Evolutionary conservation across 75 land plant genomes (phyloP), one percentile per base, ranked within the genome.

Genomic region (Larix kaempferi): DNA sequence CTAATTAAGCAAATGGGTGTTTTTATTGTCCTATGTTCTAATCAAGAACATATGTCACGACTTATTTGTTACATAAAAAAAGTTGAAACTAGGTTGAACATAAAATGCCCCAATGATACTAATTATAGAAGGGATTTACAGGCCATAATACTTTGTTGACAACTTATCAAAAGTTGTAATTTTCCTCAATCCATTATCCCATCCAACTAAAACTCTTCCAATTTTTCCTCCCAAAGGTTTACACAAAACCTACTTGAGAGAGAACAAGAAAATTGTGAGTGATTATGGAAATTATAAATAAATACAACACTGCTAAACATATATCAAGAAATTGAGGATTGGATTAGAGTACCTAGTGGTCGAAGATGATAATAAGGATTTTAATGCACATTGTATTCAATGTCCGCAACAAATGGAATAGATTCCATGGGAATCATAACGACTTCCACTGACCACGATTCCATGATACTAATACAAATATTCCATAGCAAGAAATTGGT

Each of bases 361-460:
- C 99, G 71, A 95, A 95, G 84, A 94, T 94, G 65, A 95, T 80
- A 61, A 97, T 91, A 15, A 95, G 93, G 22, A 90, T 78, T 52
- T 86, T 88, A 84, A 87, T 91, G 35, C 77, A 74, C 83, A 82
- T 67, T 57, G 80, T 22, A 27, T 94, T 79, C 13, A 96, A 56
- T 15, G 60, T 71, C 77, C 71, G 80, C 13, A 94, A 72, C 10
- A 96, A 17, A 21, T 12, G 8, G 26, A 73, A 59, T 90, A 95
- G 22, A 88, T 73, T 23, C 88, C 90, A 39, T 96, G 95, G 7
- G 99, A 98, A 78, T 96, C 95, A 77, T 69, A 86, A 52, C 89
- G 85, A 77, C 99, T 96, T 0, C 99, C 98, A 21, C 93, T 90
- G 78, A 96, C 73, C 41, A 94, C 98, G 44, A 92, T 94, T 19